Percentiles rank a stretch among this genome's conserved stretches.
phyloP scores from a whole-genome alignment of 73 alveolate genomes.

The Uronychia binucleata region DNA sequence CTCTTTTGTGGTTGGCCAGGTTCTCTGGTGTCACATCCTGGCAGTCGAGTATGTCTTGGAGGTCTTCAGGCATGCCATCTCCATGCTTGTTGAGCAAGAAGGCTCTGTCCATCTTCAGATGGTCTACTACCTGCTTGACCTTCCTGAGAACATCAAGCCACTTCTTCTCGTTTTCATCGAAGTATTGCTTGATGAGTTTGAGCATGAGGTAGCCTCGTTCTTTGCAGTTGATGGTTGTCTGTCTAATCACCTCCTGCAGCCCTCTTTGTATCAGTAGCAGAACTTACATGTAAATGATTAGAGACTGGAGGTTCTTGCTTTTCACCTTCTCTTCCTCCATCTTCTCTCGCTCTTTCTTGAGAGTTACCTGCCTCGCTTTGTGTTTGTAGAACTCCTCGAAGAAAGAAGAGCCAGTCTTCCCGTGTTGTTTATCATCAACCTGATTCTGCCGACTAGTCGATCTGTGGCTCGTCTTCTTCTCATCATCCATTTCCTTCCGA shows the following conservation, averaged over 20 bases:
- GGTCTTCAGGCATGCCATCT: background rate
- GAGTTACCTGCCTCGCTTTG: background rate
- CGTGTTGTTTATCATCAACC: background rate
- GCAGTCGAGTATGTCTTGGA: background rate
- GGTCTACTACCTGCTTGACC: background rate
- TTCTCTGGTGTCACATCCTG: background rate
- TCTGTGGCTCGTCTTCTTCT: too few relatives aligned
- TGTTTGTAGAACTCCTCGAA: background rate
- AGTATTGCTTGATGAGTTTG: background rate
- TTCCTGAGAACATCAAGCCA: background rate
- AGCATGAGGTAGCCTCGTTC: background rate
- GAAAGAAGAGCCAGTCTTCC: background rate
- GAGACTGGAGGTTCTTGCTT: background rate
- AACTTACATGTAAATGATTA: background rate
- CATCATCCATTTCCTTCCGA: too few relatives aligned
- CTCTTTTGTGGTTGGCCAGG: background rate
- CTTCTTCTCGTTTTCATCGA: constrained; percentile 8
- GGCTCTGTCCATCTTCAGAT: constrained; percentile 1
- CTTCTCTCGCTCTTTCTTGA: background rate
- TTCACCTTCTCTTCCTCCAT: background rate
- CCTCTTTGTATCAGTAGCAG: background rate
- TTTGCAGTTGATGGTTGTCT: background rate
- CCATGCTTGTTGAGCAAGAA: background rate
- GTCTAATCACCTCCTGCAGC: background rate
- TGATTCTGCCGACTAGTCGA: too few relatives aligned